Base-by-base conservation (phyloP, 2,329 filamentous ascomycete genomes). In the Triangularia verruculosa region DNA sequence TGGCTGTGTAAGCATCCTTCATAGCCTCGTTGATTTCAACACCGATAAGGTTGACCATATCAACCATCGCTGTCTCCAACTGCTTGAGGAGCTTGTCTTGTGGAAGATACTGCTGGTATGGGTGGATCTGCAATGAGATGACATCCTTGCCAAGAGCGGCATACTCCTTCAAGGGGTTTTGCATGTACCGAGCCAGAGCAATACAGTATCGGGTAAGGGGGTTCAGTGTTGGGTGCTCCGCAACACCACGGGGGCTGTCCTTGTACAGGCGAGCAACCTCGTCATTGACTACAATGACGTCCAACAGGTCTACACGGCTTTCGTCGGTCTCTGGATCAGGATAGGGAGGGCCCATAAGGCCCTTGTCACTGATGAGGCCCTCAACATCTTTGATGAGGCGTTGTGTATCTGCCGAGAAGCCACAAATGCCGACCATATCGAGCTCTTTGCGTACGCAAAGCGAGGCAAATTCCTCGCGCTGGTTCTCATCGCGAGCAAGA, bases 181-280 rank as follows among this genome's bases (percentile, higher is more conserved):
- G 95, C 76, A 99, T 83, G 75, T 98, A 99, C 66, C 90, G 89
- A 20, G 91, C 94, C 43, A 99, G 79, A 27, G 89, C 93, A 68
- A 97, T 88, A 74, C 93, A 97, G 78, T 99, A 99, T 71, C 92
- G 86, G 0, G 90, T 91, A 59, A 97, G 81, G 6, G 92, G 86
- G 60, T 87, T 85, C 28, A 96, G 82, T 12, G 88, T 89, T 5
- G 95, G 93, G 73, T 97, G 92, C 67, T 98, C 94, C 11, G 85
- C 80, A 57, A 85, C 81, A 11, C 91, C 93, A 51, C 93, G 87
- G 13, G 89, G 86, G 74, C 93, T 97, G 71, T 93, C 92, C 77
- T 97, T 93, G 79, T 97, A 99, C 3, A 98, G 84, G 53, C 95
- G 88, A n/a, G 95, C 95, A 57, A 97, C 93, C 78, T 99, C 95